Base-by-base conservation (phyloP, 768 basidiomycete genomes). In the Boletus pseudopeckii region DNA sequence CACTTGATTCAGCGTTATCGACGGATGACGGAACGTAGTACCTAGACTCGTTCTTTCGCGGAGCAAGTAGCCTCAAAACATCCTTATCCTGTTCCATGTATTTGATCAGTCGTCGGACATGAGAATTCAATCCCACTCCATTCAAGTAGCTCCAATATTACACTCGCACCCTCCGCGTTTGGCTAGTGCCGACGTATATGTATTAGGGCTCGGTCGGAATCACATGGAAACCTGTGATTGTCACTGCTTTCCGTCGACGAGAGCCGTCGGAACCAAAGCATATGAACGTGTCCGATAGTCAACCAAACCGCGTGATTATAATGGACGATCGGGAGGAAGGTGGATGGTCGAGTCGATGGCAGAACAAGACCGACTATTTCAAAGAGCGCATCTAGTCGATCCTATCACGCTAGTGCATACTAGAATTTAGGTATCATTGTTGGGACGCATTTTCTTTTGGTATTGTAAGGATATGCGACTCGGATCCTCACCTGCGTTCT, bases 261-360 rank as follows among this genome's bases (percentile, higher is more conserved):
- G 53, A 17, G 38, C 59, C 34, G 20, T 26, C 14, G 37, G 57
- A 18, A 55, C 37, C n/a, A 51, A 40, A 37, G 39, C 28, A 7
- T 46, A 42, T 53, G 53, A 43, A 40, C 30, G 10, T 52, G 53
- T 15, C 50, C 53, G 20, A 60, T 46, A 5, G 38, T 47, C 48
- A 42, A 47, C 43, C 43, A n/a, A 58, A 43, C 26, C 40, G 42
- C 5, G 46, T 41, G 46, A 60, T 54, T 43, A 24, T 45, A 43
- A 30, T 18, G 10, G 30, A 18, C 36, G 37, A 47, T 20, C 47
- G 50, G 33, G 28, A 22, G 14, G 8, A 15, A n/a, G 18, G 20
- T 32, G 42, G 41, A 45, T 28, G 14, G 34, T 32, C n/a, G 44
- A 56, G 20, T 53, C 17, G 18, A 56, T 59, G 36, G 22, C 28